phyloP scores from a whole-genome alignment of 2,329 filamentous ascomycete genomes.

The Cladophialophora yegresii region DNA sequence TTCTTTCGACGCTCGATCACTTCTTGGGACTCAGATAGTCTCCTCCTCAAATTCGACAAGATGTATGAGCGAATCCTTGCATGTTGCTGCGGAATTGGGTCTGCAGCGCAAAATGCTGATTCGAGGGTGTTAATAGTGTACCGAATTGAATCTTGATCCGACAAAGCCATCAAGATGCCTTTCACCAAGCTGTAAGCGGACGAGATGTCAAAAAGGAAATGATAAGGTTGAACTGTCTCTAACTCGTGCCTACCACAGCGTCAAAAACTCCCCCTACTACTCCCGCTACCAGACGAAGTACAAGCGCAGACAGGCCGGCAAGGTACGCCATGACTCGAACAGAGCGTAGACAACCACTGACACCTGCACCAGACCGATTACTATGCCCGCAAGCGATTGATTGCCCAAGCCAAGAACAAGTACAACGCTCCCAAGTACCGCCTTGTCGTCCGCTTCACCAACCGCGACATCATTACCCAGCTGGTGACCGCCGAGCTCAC shows the following conservation, averaged over 20 bases:
- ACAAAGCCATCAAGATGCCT: constrained; percentile 43
- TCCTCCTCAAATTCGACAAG: constrained; percentile 20
- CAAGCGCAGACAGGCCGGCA: constrained; percentile 91
- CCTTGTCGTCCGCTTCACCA: constrained; percentile 98
- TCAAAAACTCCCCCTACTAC: constrained; percentile 97
- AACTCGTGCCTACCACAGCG: constrained; percentile 40
- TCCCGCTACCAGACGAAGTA: constrained; percentile 99
- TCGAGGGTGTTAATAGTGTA: constrained; percentile 61
- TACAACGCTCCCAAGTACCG: constrained; percentile 99
- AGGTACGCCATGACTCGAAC: constrained; percentile 28
- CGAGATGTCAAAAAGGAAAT: not conserved
- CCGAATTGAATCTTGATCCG: constrained; percentile 31
- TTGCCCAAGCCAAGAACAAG: constrained; percentile 99
- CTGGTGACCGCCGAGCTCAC: constrained; percentile 94
- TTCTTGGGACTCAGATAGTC: constrained; percentile 40
- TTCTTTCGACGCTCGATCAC: not conserved
- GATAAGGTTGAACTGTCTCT: constrained; percentile 1
- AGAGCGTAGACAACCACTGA: constrained; percentile 4
- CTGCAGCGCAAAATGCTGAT: constrained; percentile 99
- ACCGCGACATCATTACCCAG: constrained; percentile 98
- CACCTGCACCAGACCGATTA: constrained; percentile 78
- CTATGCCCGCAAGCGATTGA: constrained; percentile 99
- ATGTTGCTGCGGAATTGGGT: constrained; percentile 93
- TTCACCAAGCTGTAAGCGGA: constrained; percentile 72
- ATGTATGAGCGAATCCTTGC: constrained; percentile 68